Evolutionary conservation across 2,329 filamentous ascomycete genomes (phyloP), one percentile per base, ranked within the genome.

Genomic region (Neonectria coccinea): DNA sequence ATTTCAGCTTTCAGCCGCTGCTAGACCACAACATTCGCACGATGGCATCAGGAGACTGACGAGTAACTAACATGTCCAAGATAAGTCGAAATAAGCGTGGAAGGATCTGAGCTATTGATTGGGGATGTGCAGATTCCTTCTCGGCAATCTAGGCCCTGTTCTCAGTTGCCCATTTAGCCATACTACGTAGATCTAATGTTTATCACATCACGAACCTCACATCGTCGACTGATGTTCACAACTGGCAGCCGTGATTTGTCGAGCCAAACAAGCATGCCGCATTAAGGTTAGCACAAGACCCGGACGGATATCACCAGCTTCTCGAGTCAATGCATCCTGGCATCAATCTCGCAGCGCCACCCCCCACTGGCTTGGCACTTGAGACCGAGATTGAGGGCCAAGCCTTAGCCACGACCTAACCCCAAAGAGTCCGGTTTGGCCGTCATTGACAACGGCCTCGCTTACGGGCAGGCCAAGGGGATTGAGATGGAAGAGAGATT

Each of bases 341-440:
- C n/a, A 44, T 33, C 36, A 58, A 56, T 59, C 50, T 63, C 50
- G 45, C 33, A 55, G 50, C 31, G 42, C 48, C 50, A 45, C 33
- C 18, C 48, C 22, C 18, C 48, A 25, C 33, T 42, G 39, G 48
- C 12, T 44, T 27, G 41, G 41, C 27, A 18, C 51, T 59, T 39
- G 41, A 45, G 41, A 36, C 56, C 61, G 61, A 64, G 51, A 64
- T 59, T 59, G 56, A 59, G 27, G 42, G 44, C 55, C 56, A 59
- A 48, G 29, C 25, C 12, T 58, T 14, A 2, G 10, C 12, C 25
- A 39, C 10, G 7, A 31, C 41, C 54, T 50, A 62, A 33, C 9
- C 60, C 60, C 48, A 54, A 62, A 54, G 29, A 6, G 41, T 45
- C 9, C 9, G 3, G 18, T 33, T 48, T 31, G 41, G 54, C 60